Evolutionary conservation across 2,329 filamentous ascomycete genomes (phyloP).

Genomic region (Didymella pomorum): DNA sequence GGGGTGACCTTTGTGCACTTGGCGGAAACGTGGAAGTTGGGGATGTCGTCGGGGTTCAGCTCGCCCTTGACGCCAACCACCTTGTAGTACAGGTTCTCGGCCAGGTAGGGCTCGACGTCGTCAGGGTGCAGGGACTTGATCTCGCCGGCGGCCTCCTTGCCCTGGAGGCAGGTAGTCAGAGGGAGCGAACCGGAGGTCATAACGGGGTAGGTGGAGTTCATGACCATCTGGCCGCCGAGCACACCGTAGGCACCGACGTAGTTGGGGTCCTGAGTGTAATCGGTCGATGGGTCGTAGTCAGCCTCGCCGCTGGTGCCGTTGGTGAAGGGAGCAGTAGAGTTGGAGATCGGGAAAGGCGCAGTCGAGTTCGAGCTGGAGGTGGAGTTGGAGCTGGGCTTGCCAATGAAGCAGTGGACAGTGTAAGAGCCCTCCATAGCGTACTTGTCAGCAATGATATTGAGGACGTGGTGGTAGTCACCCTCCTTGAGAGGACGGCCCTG

Average conservation of each 20-base stretch:
- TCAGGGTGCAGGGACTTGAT: constrained; percentile 45
- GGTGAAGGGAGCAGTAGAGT: constrained; percentile 32
- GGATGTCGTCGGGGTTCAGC: constrained; percentile 37
- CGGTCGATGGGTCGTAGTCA: constrained; percentile 36
- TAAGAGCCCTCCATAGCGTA: constrained; percentile 48
- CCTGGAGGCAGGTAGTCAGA: constrained; percentile 47
- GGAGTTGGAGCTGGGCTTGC: constrained; percentile 37
- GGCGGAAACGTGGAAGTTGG: constrained; percentile 47
- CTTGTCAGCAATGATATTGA: constrained; percentile 46
- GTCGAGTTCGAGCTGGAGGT: constrained; percentile 37
- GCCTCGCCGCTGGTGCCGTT: constrained; percentile 33
- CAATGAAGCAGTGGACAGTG: constrained; percentile 48
- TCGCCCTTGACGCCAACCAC: constrained; percentile 45
- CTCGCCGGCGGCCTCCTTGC: constrained; percentile 41
- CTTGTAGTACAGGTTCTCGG: constrained; percentile 47
- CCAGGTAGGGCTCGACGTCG: constrained; percentile 46
- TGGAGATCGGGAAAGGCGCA: constrained; percentile 29
- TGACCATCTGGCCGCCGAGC: constrained; percentile 40
- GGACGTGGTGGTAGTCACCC: constrained; percentile 48
- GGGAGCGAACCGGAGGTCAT: constrained; percentile 46
- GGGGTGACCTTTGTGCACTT: constrained; percentile 43
- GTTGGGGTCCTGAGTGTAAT: constrained; percentile 41
- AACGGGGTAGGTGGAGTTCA: constrained; percentile 36
- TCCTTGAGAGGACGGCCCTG: constrained; percentile 44
- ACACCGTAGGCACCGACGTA: constrained; percentile 47